Percentiles rank a stretch among this genome's conserved stretches.
phyloP scores from a whole-genome alignment of 257 asterid species.

The Fraxinus anomala region DNA sequence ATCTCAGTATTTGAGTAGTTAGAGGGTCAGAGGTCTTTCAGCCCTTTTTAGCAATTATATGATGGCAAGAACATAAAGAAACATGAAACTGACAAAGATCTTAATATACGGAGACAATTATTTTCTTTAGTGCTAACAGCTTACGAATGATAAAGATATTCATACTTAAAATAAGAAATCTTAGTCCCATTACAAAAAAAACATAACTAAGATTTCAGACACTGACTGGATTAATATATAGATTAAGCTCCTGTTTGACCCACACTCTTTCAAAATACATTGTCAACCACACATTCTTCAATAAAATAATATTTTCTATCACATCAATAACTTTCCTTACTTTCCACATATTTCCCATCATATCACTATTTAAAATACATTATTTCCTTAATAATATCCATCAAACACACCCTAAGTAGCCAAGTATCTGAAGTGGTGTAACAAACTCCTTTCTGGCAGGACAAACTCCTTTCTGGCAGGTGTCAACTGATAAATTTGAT shows the following conservation, averaged over 20 bases:
- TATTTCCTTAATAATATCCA: too few species aligned
- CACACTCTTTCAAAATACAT: too few species aligned
- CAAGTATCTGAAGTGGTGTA: not conserved
- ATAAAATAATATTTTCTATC: too few species aligned
- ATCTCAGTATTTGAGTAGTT: not conserved
- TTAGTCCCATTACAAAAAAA: not conserved
- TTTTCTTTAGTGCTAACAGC: not conserved
- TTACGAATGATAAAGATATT: not conserved
- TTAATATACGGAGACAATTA: not conserved
- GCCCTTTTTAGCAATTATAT: not conserved
- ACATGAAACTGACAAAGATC: not conserved
- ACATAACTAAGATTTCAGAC: not conserved
- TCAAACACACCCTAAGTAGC: not conserved
- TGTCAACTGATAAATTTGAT: not conserved
- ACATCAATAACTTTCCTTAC: too few species aligned
- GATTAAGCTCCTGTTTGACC: not conserved
- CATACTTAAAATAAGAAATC: not conserved
- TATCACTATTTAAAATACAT: too few species aligned
- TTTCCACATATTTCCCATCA: too few species aligned
- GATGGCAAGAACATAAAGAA: not conserved
- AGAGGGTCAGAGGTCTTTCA: not conserved
- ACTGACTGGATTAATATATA: not conserved
- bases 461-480: not conserved
- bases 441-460: not conserved
- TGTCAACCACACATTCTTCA: too few species aligned